These are phyloP conservation scores for Cryptococcus jaspeensis DNA, from an alignment of 1,284 basidiomycete genomes.

Conservation along the genomic window DNA sequence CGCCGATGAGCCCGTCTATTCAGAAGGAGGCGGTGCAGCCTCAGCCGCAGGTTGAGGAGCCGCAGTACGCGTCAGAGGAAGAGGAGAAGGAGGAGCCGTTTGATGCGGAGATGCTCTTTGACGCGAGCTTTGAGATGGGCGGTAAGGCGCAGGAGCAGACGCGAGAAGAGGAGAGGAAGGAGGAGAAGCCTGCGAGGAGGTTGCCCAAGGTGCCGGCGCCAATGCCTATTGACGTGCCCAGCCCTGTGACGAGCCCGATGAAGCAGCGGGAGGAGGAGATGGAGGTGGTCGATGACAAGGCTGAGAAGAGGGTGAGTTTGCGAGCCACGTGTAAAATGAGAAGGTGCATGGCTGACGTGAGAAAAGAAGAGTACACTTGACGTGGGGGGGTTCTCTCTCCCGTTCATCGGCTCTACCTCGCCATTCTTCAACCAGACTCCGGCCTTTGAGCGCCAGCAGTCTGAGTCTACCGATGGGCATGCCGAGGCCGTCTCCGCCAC, in stretches of 20 bases:
- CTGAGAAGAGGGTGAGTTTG: constrained; percentile 28
- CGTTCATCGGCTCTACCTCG: constrained; percentile 35
- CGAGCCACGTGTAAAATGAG: not conserved
- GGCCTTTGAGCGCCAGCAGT: constrained; percentile 6
- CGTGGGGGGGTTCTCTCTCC: constrained; percentile 38
- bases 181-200: constrained; percentile 14
- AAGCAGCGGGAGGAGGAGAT: constrained; percentile 8
- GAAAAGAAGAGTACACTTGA: constrained; percentile 28
- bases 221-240: constrained; percentile 33
- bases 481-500: not conserved
- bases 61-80: constrained; percentile 4
- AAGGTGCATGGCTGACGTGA: not conserved
- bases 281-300: not conserved
- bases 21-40: too few species aligned
- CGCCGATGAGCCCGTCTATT: not conserved
- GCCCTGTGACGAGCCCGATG: constrained; percentile 29
- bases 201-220: constrained; percentile 35
- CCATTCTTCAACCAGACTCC: constrained; percentile 29
- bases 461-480: not conserved
- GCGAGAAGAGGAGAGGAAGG: constrained; percentile 6
- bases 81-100: constrained; percentile 6
- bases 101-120: constrained; percentile 14
- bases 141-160: not conserved
- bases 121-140: constrained; percentile 19
- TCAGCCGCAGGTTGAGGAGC: constrained; percentile 5